Evolutionary conservation across 2,329 filamentous ascomycete species (phyloP).

Genomic region (Colletotrichum sp.): DNA sequence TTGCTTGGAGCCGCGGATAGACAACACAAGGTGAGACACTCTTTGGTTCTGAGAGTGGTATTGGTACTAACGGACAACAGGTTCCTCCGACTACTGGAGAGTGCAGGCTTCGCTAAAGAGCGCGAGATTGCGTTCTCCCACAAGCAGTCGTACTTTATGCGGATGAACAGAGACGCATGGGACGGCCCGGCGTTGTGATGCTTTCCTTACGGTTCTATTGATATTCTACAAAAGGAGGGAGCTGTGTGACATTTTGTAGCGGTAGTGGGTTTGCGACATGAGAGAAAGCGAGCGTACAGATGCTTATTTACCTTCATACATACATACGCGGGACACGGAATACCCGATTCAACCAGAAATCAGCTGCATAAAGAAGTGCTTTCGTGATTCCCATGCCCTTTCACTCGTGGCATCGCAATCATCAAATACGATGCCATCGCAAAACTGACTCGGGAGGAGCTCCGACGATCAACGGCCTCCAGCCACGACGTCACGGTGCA

Average conservation of each 20-base stretch:
- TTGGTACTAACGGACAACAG: slow-evolving; percentile 21
- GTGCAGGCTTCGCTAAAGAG: slow-evolving; percentile 84
- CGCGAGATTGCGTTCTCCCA: slow-evolving; percentile 87
- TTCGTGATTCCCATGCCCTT: background rate
- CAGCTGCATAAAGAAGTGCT: background rate
- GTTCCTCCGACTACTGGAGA: slow-evolving; percentile 66
- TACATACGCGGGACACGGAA: background rate
- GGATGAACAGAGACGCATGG: slow-evolving; percentile 81
- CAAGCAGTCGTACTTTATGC: slow-evolving; percentile 89
- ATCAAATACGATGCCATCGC: background rate
- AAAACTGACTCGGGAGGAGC: background rate
- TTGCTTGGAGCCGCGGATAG: slow-evolving; percentile 86
- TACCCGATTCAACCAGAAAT: background rate
- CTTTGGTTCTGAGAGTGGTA: too few relatives aligned
- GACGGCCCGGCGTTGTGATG: slow-evolving; percentile 66
- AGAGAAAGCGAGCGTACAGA: background rate
- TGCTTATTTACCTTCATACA: background rate
- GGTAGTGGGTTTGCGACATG: background rate
- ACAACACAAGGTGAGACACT: slow-evolving; percentile 79
- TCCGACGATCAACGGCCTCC: background rate
- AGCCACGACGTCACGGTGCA: slow-evolving; percentile 11
- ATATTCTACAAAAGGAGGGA: background rate
- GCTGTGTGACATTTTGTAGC: background rate
- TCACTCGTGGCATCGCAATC: background rate
- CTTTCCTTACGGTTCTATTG: background rate